Base-by-base conservation (phyloP, 192 early-diverging fungal species). In the Phycomyces blakesleeanus region DNA sequence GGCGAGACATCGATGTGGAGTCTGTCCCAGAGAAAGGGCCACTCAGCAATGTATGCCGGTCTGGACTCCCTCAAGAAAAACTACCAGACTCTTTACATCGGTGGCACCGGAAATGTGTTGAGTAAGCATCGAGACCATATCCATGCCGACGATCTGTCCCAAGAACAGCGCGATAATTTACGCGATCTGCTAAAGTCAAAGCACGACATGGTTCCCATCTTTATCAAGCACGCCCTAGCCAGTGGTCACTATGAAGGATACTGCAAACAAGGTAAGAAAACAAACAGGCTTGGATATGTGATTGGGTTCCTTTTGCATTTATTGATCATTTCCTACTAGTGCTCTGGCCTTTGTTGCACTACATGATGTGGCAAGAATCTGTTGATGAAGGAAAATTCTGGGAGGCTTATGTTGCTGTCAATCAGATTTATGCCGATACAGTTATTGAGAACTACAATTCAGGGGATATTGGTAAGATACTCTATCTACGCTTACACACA, bases 341-440 rank as follows among this genome's bases (percentile, higher is more conserved):
- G n/a, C 78, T 98, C 34, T 98, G 94, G 95, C 94, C 95, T 40
- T 74, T 98, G 67, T 87, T 98, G 53, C 94, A 97, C 76, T 98
- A 97, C 68, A 85, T 96, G 47, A 81, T 94, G 41, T 95, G 93
- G 93, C 85, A 89, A 62, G 79, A 82, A 41, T 77, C 87, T 25
- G 80, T 84, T 0, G 83, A 88, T 60, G 83, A 71, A 67, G 37
- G 66, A 57, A 12, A 85, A 87, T 63, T 38, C 70, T 98, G 89
- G 91, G 75, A 77, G 15, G 83, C 91, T 64, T 98, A 97, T 77
- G 70, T 82, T 49, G 80, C 79, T 67, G 91, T 93, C 34, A 94
- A 96, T 81, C 70, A 85, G 72, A 72, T 71, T 57, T 92, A 94
- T 78, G 85, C 92, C 29, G 75, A 90, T 16, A 81, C 80, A 62